phyloP scores from a whole-genome alignment of 1,139 yeast genomes.

The Kodamaea sp. region DNA sequence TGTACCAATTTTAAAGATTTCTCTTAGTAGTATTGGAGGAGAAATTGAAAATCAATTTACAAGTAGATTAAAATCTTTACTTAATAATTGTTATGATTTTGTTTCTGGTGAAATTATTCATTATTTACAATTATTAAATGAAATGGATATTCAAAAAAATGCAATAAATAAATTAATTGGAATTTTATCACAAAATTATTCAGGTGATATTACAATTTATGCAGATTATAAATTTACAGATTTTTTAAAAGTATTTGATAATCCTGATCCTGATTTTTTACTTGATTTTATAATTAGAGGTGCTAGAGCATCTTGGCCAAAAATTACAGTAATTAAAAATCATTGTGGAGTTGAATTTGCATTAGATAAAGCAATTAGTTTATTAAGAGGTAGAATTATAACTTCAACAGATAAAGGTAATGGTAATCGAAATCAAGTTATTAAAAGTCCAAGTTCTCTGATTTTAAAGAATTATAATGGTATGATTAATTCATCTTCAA shows the following conservation, averaged over 20 bases:
- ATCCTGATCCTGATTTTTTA: conserved; percentile 77
- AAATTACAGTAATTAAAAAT: conserved; percentile 74
- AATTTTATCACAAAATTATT: conserved; percentile 77
- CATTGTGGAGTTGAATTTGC: conserved; percentile 90
- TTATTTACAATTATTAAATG: conserved; percentile 65
- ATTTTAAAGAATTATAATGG: conserved; percentile 3
- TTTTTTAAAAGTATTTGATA: conserved; percentile 59
- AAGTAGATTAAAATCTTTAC: conserved; percentile 49
- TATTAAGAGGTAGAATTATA: conserved; percentile 63
- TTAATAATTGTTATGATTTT: conserved; percentile 58
- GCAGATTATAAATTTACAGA: conserved; percentile 68
- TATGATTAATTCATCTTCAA: neutral
- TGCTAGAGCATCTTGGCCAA: conserved; percentile 92
- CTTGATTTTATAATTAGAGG: conserved; percentile 74
- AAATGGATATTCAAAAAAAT: conserved; percentile 72
- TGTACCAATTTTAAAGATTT: conserved; percentile 73
- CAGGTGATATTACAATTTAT: conserved; percentile 89
- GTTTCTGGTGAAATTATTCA: conserved; percentile 73
- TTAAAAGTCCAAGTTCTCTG: conserved; percentile 6
- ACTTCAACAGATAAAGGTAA: conserved; percentile 24
- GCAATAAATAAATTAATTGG: conserved; percentile 70
- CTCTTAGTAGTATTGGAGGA: conserved; percentile 69
- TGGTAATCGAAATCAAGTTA: conserved; percentile 3
- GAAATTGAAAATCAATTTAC: conserved; percentile 59
- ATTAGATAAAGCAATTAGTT: conserved; percentile 71